A percentile compares a stretch with the other conserved stretches of the same genome.
These are phyloP conservation scores for Xylariaceae sp. DNA, from an alignment of 2,329 filamentous ascomycete genomes.

Conservation along the genomic window DNA sequence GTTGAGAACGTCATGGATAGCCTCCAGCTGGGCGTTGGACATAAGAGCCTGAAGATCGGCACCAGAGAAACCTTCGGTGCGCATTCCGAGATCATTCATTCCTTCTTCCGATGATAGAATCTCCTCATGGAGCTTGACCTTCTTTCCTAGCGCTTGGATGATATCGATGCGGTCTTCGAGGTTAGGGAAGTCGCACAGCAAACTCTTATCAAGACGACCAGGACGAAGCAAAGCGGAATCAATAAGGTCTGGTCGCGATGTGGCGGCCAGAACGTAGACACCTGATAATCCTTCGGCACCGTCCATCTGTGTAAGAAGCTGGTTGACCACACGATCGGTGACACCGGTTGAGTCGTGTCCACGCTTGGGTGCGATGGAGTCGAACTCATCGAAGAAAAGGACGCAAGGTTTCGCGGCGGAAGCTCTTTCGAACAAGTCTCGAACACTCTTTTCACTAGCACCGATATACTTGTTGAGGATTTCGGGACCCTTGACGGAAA, in stretches of 20 bases:
- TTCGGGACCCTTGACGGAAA: slow-evolving; percentile 95
- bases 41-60: slow-evolving; percentile 92
- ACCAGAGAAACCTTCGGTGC: slow-evolving; percentile 86
- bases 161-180: slow-evolving; percentile 83
- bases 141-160: slow-evolving; percentile 73
- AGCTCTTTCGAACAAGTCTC: slow-evolving; percentile 90
- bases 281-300: slow-evolving; percentile 91
- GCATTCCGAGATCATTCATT: slow-evolving; percentile 67
- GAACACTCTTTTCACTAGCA: slow-evolving; percentile 90
- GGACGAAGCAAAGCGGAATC: slow-evolving; percentile 89
- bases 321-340: slow-evolving; percentile 97
- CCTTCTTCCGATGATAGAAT: slow-evolving; percentile 52
- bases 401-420: slow-evolving; percentile 88
- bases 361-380: slow-evolving; percentile 93
- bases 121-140: slow-evolving; percentile 67
- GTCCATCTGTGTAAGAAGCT: slow-evolving; percentile 97
- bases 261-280: slow-evolving; percentile 94
- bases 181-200: slow-evolving; percentile 84
- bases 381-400: slow-evolving; percentile 97
- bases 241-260: slow-evolving; percentile 87
- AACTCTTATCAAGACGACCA: slow-evolving; percentile 85
- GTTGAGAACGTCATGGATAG: slow-evolving; percentile 86
- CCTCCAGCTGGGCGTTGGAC: slow-evolving; percentile 94
- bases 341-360: slow-evolving; percentile 96
- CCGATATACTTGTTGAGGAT: slow-evolving; percentile 99